phyloP scores from a whole-genome alignment of 1,284 basidiomycete species.

The Chalciporus sp. region DNA sequence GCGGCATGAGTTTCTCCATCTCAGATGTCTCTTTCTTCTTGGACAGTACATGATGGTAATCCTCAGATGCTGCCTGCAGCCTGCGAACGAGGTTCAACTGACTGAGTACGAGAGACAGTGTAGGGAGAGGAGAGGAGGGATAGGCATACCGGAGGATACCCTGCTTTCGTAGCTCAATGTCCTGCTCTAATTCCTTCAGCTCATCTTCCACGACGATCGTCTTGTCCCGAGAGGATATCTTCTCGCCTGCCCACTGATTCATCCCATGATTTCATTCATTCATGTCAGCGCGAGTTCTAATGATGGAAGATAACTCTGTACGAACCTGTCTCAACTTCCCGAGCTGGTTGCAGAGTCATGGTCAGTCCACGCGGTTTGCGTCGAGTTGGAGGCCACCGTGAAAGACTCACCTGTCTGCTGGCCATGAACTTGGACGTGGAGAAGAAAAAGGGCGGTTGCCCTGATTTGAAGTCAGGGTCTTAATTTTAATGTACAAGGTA shows the following conservation, averaged over 20 bases:
- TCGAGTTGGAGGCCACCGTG: neutral
- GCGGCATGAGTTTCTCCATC: slow-evolving; percentile 64
- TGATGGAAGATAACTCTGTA: slow-evolving; percentile 10
- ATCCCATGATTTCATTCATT: slow-evolving; percentile 10
- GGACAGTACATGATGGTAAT: slow-evolving; percentile 60
- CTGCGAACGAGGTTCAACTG: slow-evolving; percentile 37
- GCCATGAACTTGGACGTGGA: slow-evolving; percentile 43
- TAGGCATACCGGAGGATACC: slow-evolving; percentile 62
- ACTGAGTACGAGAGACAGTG: neutral
- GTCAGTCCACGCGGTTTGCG: neutral
- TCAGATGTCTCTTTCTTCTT: slow-evolving; percentile 70
- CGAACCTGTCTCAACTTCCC: slow-evolving; percentile 67
- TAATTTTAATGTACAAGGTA: slow-evolving; percentile 5
- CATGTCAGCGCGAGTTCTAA: slow-evolving; percentile 36
- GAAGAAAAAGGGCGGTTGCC: neutral
- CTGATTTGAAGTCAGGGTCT: slow-evolving; percentile 8
- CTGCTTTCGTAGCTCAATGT: slow-evolving; percentile 66
- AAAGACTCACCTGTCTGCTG: slow-evolving; percentile 52
- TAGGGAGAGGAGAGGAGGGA: neutral
- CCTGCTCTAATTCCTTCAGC: slow-evolving; percentile 67
- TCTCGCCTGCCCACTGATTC: slow-evolving; percentile 72
- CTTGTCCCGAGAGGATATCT: slow-evolving; percentile 73
- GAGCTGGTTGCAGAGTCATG: slow-evolving; percentile 41
- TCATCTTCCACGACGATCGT: slow-evolving; percentile 60
- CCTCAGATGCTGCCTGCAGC: slow-evolving; percentile 59